Evolutionary conservation across 768 basidiomycete genomes (phyloP).

Genomic region (Tulasnella sp.): DNA sequence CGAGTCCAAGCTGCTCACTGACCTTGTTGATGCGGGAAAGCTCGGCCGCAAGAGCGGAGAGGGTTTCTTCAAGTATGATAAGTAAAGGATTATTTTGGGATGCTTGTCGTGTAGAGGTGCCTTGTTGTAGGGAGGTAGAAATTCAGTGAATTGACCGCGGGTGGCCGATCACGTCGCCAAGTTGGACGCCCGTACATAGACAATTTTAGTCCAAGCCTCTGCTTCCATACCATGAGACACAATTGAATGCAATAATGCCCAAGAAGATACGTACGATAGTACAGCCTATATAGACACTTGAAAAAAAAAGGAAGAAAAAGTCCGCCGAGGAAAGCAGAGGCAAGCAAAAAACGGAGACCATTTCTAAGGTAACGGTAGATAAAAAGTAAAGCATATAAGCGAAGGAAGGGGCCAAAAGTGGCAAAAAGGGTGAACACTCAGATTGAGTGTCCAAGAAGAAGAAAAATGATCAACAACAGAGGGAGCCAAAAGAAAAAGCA

Average conservation of each 20-base stretch:
- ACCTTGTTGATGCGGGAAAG: slow-evolving; percentile 40
- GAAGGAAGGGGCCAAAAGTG: not conserved
- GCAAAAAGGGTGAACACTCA: not conserved
- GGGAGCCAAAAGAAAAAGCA: not conserved
- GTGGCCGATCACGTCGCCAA: no score
- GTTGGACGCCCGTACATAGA: no score
- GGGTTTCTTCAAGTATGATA: slow-evolving; percentile 39
- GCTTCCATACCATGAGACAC: not conserved
- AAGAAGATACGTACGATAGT: not conserved
- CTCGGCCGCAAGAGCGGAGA: slow-evolving; percentile 42
- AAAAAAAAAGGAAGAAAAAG: not conserved
- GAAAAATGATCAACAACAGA: not conserved
- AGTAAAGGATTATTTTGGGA: not conserved
- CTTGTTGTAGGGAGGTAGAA: no score
- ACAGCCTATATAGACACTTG: not conserved
- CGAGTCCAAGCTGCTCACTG: slow-evolving; percentile 37
- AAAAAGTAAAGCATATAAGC: not conserved
- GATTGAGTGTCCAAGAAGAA: not conserved
- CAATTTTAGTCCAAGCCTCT: no score
- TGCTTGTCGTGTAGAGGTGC: no score
- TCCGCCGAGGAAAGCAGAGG: not conserved
- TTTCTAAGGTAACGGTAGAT: not conserved
- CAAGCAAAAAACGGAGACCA: not conserved
- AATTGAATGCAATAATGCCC: not conserved
- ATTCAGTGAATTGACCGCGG: no score